Evolutionary conservation across 345 rosid species (phyloP).

Genomic region (Toxicodendron radicans): DNA sequence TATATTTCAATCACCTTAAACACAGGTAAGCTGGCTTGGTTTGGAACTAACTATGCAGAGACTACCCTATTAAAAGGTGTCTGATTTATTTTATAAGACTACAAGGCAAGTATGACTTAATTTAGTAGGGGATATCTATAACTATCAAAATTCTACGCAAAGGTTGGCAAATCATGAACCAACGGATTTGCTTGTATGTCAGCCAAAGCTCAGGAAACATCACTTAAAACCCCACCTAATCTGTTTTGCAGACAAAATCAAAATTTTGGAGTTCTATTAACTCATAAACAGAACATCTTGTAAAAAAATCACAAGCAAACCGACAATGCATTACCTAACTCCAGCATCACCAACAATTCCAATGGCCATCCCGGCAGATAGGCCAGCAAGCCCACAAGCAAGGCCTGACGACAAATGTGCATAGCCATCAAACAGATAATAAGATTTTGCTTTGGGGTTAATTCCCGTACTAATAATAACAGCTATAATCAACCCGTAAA

Average conservation of each 20-base stretch:
- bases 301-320: neutral
- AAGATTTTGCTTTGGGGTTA: conserved; percentile 27
- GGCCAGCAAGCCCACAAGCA: conserved; percentile 50
- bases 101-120: too few relatives aligned
- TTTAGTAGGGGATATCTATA: neutral
- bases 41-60: neutral
- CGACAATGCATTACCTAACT: conserved; percentile 28
- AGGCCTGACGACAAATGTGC: conserved; percentile 50
- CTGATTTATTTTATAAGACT: too few relatives aligned
- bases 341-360: conserved; percentile 39
- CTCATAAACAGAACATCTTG: neutral
- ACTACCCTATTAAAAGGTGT: neutral
- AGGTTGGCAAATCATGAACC: too few relatives aligned
- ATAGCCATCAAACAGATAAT: conserved; percentile 43
- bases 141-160: too few relatives aligned
- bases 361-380: conserved; percentile 49
- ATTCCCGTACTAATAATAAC: conserved; percentile 45
- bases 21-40: neutral
- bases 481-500: conserved; percentile 43
- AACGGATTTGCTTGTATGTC: neutral
- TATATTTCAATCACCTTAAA: neutral
- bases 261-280: neutral
- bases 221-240: neutral
- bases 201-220: neutral
- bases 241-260: neutral